Conservation (phyloP, 2,329 filamentous ascomycete species). For the Paraphoma chrysanthemicola region DNA sequence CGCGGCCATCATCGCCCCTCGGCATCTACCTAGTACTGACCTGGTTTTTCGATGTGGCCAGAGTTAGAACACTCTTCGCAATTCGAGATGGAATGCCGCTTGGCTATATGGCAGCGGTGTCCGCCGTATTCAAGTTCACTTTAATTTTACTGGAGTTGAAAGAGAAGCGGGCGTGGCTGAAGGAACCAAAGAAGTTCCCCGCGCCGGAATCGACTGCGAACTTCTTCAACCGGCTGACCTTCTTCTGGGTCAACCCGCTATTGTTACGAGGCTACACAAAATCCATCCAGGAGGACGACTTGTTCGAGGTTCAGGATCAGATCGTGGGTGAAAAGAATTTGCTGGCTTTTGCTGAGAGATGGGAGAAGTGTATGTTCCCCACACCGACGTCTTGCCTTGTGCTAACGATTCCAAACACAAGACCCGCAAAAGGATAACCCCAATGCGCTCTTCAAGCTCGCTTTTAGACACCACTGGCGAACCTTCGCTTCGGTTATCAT, state of each 20-base stretch:
- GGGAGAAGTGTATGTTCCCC: conserved; percentile 8
- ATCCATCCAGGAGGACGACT: conserved; percentile 12
- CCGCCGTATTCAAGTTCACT: conserved; percentile 11
- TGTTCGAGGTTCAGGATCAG: conserved; percentile 14
- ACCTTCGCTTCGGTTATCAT: conserved; percentile 15
- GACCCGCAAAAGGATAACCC: conserved; percentile 7
- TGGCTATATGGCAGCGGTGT: conserved; percentile 6
- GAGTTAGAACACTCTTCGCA: not conserved
- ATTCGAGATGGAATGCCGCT: conserved; percentile 2
- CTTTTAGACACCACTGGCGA: conserved; percentile 13
- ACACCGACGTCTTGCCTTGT: no score
- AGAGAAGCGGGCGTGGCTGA: conserved; percentile 14
- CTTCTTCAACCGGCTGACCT: conserved; percentile 17
- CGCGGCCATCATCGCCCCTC: conserved; percentile 16
- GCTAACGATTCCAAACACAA: not conserved
- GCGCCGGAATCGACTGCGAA: conserved; percentile 19
- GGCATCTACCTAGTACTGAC: conserved; percentile 1
- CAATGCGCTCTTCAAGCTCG: conserved; percentile 13
- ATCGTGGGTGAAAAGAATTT: conserved; percentile 16
- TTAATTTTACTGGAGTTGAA: conserved; percentile 15
- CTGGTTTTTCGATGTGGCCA: not conserved
- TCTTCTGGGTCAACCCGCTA: conserved; percentile 22
- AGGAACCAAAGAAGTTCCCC: conserved; percentile 7
- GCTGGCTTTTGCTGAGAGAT: conserved; percentile 12
- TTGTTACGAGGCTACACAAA: conserved; percentile 14